Evolutionary conservation across 1,284 basidiomycete species (phyloP), one percentile per base, ranked within the genome.

Genomic region (Cystobasidiaceae sp.): DNA sequence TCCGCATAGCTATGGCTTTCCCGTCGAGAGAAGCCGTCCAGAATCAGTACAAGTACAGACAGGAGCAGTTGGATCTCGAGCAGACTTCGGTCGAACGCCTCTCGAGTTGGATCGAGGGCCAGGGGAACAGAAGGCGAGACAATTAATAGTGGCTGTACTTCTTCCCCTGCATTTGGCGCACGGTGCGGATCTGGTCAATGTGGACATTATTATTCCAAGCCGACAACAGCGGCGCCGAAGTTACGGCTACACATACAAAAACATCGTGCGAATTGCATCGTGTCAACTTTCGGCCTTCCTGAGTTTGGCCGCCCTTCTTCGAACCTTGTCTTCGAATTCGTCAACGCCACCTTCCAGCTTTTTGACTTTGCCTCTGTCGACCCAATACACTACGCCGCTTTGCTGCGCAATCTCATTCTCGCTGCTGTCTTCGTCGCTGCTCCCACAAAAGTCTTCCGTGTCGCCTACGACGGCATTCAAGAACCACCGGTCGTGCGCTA

Each of bases 401-500:
- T 52, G 19, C 3, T 15, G 68, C 2, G 59, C 61, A 15, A 69
- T 70, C 2, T 66, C 63, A 17, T 73, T 72, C 13, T 71, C 71
- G 4, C 69, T 69, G 0, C 72, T 75, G 1, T 71, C 71, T 0
- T 75, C 76, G 2, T 72, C 73, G 13, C 56, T 17, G 8, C 17
- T 49, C n/a, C 68, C 70, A 6, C 65, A 60, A 11, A 72, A 75
- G 2, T 73, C 74, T 0, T 74, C 75, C 1, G 71, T 73, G 2
- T 73, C 73, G 0, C 72, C 72, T 25, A 73, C 68, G 27, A 70
- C 68, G 30, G 72, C 70, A 13, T 67, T 51, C 67, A n/a, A 67
- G 66, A 45, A 62, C 70, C 34, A 80, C 67, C 86, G 79, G 73
- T 88, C 87, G 74, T 89, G 87, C 33, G 84, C 86, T 58, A 88